These are phyloP conservation scores for Haplosporangium sp. DNA, from an alignment of 371 early-diverging fungal species.

Conservation along the genomic window DNA sequence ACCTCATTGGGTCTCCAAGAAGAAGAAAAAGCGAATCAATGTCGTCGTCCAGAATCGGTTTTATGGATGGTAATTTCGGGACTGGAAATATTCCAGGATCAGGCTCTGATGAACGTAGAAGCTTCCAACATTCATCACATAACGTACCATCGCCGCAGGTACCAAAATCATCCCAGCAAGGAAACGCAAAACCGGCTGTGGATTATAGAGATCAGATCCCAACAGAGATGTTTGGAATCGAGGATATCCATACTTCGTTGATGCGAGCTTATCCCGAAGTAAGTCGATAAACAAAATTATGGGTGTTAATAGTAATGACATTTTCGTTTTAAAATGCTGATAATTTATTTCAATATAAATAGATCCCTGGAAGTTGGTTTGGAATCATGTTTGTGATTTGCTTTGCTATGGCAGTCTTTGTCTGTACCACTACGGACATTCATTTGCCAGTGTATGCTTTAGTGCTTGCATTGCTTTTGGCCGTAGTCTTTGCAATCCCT, in stretches of 20 bases:
- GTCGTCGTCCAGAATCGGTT: constrained; percentile 15
- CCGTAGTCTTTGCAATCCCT: constrained; percentile 79
- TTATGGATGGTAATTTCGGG: constrained; percentile 12
- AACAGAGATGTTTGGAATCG: constrained; percentile 59
- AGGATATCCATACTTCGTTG: constrained; percentile 77
- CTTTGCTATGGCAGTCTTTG: constrained; percentile 68
- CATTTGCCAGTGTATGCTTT: constrained; percentile 76
- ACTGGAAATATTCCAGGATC: neutral
- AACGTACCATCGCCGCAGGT: neutral
- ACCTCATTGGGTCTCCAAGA: neutral
- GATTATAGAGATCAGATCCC: constrained; percentile 45
- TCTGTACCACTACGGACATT: constrained; percentile 66
- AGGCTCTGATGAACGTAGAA: constrained; percentile 13
- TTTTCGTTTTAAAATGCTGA: constrained; percentile 22
- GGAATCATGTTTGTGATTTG: constrained; percentile 67
- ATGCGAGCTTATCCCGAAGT: constrained; percentile 79
- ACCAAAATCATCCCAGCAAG: neutral
- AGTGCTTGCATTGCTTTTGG: constrained; percentile 71
- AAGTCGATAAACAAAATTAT: neutral
- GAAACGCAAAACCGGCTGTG: neutral
- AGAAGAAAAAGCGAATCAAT: constrained; percentile 14
- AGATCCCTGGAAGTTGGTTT: constrained; percentile 86
- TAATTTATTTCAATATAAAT: constrained; percentile 42
- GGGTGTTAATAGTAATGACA: neutral
- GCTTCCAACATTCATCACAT: constrained; percentile 22